Conservation (phyloP, 768 basidiomycete species). For the Naganishia onofrii region DNA sequence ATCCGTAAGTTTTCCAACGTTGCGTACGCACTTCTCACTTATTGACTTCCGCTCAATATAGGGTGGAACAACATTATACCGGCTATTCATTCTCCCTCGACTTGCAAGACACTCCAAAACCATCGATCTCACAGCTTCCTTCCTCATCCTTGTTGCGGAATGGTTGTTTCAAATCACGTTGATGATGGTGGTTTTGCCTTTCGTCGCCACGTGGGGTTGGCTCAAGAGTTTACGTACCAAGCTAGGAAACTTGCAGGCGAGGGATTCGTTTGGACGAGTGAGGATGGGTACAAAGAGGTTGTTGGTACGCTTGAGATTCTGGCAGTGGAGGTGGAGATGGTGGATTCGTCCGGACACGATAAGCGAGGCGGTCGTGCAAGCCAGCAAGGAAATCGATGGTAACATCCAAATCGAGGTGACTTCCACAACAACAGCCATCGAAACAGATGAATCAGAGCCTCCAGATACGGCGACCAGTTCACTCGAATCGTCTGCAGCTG, state of each 20-base stretch:
- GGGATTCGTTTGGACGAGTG: too few relatives aligned
- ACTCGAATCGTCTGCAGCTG: background rate
- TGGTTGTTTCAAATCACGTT: slow-evolving; percentile 11
- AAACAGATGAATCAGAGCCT: background rate
- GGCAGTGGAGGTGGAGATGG: background rate
- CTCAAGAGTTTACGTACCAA: background rate
- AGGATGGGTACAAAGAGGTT: too few relatives aligned
- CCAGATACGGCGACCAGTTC: background rate
- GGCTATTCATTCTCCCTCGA: background rate
- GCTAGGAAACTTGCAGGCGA: background rate
- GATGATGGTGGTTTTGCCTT: slow-evolving; percentile 12
- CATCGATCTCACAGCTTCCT: slow-evolving; percentile 6
- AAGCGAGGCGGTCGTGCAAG: background rate
- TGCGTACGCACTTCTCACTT: too few relatives aligned
- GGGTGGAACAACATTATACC: slow-evolving; percentile 2
- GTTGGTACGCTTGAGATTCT: background rate
- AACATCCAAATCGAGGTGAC: background rate
- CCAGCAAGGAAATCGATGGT: background rate
- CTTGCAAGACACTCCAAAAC: slow-evolving; percentile 6
- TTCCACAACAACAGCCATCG: background rate
- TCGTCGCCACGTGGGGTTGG: background rate
- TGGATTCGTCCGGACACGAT: background rate
- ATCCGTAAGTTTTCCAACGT: slow-evolving; percentile 3
- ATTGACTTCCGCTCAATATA: background rate
- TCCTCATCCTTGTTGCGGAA: slow-evolving; percentile 10